Evolutionary conservation across 257 asterid genomes (phyloP).

Genomic region (Craterostigma plantagineum): DNA sequence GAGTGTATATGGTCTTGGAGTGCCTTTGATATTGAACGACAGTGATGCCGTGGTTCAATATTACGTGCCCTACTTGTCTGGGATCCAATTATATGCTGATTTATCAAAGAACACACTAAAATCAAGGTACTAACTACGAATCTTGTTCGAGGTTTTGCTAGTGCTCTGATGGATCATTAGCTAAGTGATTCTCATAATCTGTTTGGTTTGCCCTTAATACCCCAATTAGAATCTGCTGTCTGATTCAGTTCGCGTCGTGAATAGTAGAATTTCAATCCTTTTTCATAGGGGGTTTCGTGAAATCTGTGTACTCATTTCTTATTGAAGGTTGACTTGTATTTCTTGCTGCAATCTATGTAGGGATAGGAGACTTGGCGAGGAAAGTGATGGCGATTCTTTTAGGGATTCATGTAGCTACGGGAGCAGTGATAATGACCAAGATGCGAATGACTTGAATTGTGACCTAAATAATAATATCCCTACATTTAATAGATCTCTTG

Average conservation of each 20-base stretch:
- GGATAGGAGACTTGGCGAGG: constrained; percentile 63
- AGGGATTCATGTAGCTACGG: constrained; percentile 87
- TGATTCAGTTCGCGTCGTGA: too few relatives aligned
- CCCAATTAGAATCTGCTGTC: too few relatives aligned
- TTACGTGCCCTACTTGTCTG: constrained; percentile 86
- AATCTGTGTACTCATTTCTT: too few relatives aligned
- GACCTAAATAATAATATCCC: constrained; percentile 18
- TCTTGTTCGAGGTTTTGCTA: background rate
- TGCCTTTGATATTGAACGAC: constrained; percentile 42
- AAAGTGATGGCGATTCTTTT: constrained; percentile 57
- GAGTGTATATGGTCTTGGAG: constrained; percentile 77
- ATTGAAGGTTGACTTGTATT: too few relatives aligned
- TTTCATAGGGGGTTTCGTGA: too few relatives aligned
- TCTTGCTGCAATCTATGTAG: background rate
- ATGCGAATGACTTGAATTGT: constrained; percentile 28
- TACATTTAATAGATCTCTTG: too few relatives aligned
- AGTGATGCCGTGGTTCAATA: constrained; percentile 70
- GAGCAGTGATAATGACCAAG: constrained; percentile 83
- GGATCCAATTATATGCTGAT: constrained; percentile 74
- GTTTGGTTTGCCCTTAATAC: constrained; percentile 9
- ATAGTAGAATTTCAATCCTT: too few relatives aligned
- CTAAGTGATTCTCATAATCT: constrained; percentile 69
- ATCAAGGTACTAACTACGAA: constrained; percentile 48
- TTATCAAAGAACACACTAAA: constrained; percentile 41
- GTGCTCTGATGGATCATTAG: constrained; percentile 33